Base-by-base conservation (phyloP, 1,284 basidiomycete genomes). In the Gymnopus androsaceus region DNA sequence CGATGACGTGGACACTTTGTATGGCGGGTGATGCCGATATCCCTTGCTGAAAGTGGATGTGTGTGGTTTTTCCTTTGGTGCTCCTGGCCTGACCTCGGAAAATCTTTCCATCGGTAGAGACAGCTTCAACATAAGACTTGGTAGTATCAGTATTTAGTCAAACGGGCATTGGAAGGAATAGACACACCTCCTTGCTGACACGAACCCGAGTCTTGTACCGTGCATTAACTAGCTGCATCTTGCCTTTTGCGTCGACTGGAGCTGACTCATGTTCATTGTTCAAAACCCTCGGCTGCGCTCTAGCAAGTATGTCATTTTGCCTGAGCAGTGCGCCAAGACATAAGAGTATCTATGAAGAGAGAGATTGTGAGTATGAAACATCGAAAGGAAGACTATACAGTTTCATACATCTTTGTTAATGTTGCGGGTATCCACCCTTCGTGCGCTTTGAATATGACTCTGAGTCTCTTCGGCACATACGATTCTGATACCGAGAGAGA, bases 161-260 rank as follows among this genome's bases (percentile, higher is more conserved):
- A 31, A 25, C 21, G 53, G 21, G 14, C 23, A n/a, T n/a, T 11
- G 25, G 57, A 12, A 34, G 21, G 21, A 5, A 17, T 23, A 19
- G 9, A 54, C 63, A 23, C 60, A 73, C 75, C 64, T 70, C 66
- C 12, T 64, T 56, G 55, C 69, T 69, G 34, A 47, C 46, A 36
- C 73, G 65, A 7, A 75, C 63, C 36, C 70, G 63, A 12, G 64
- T 74, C 45, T 71, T 74, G 60, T 69, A 77, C 3, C 73, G 68
- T 4, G 69, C 55, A 57, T 75, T 75, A 11, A 56, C 42, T 3
- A 77, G 47, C 3, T 65, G 54, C 6, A 69, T 23, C 4, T 59
- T 57, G 0, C 69, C 68, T 8, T 64, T 55, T 14, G 59, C 49
- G 21, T 49, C 53, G 3, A 62, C 2, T 3, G 44, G 49, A 19